Conservation (phyloP, 2,329 filamentous ascomycete species). For the Neonectria magnoliae region DNA sequence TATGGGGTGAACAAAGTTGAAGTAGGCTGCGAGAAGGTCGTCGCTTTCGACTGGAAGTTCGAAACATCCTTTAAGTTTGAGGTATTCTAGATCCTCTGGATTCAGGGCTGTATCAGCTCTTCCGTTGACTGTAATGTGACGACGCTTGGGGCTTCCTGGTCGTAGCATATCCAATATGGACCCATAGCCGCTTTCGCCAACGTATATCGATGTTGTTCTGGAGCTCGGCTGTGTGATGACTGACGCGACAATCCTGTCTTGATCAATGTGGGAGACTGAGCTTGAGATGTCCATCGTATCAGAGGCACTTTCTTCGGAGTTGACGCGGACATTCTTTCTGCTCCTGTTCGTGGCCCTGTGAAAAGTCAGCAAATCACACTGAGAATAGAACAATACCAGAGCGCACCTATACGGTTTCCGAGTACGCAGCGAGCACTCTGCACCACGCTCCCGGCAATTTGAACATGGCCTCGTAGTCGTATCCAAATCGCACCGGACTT, state of each 20-base stretch:
- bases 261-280: not conserved
- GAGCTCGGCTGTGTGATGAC: not conserved
- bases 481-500: not conserved
- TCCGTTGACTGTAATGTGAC: not conserved
- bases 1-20: constrained; percentile 3
- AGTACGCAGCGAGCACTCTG: not conserved
- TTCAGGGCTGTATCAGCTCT: not conserved
- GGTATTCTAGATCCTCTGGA: not conserved
- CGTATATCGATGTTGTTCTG: not conserved
- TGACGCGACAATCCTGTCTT: not conserved
- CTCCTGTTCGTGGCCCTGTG: not conserved
- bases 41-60: not conserved
- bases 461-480: not conserved
- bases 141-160: not conserved
- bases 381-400: not conserved
- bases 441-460: not conserved
- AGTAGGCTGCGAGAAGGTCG: constrained; percentile 7
- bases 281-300: not conserved
- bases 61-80: constrained; percentile 4
- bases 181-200: not conserved
- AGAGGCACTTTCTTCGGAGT: not conserved
- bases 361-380: not conserved
- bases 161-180: not conserved
- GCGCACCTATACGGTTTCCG: not conserved
- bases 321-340: not conserved